Evolutionary conservation across 768 basidiomycete genomes (phyloP).

Genomic region (Phylloporus rhodoxanthus): DNA sequence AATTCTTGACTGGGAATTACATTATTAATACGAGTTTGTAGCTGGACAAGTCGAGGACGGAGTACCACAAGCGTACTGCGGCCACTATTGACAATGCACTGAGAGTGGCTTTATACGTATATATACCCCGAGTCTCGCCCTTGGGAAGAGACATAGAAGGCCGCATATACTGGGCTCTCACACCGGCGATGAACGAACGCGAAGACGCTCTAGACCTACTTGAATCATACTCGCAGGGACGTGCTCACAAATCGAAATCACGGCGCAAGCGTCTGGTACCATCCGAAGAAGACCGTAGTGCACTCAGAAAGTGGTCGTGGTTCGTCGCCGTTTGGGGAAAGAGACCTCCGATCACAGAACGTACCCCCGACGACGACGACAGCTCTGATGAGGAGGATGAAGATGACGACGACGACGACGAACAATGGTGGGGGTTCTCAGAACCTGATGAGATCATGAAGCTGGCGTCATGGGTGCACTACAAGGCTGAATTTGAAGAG

Average conservation of each 20-base stretch:
- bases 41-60: conserved; percentile 42
- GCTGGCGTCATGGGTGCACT: conserved; percentile 59
- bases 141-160: conserved; percentile 69
- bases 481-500: conserved; percentile 40
- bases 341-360: conserved; percentile 34
- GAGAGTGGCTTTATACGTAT: conserved; percentile 43
- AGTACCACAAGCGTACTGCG: conserved; percentile 46
- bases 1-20: background rate
- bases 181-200: conserved; percentile 53
- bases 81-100: conserved; percentile 49
- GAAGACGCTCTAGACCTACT: conserved; percentile 39
- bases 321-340: conserved; percentile 72
- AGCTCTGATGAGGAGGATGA: conserved; percentile 17
- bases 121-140: conserved; percentile 48
- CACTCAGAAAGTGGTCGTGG: conserved; percentile 64
- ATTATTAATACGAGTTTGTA: conserved; percentile 6
- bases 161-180: conserved; percentile 61
- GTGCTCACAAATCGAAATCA: conserved; percentile 31
- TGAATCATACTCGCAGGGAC: conserved; percentile 21
- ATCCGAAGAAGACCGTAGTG: conserved; percentile 45
- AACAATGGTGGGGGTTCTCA: conserved; percentile 76
- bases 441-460: conserved; percentile 58
- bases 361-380: conserved; percentile 19
- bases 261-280: conserved; percentile 35
- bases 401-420: conserved; percentile 26